A percentile compares a stretch with the other conserved stretches of the same genome.
Evolutionary conservation across 164 flowering plant species (phyloP).

Genomic region (Amborella trichopoda): DNA sequence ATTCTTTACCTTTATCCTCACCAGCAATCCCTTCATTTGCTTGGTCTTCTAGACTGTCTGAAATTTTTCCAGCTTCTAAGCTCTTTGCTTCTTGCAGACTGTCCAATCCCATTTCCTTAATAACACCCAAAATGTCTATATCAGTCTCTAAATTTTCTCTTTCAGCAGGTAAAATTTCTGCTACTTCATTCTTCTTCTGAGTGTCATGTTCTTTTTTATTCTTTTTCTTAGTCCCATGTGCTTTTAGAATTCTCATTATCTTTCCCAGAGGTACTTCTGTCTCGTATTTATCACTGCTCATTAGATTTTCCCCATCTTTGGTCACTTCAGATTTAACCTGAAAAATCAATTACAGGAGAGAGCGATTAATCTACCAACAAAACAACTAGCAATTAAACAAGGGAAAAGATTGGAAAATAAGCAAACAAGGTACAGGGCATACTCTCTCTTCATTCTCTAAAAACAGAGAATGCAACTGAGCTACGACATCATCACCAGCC

Average conservation of each 20-base stretch:
- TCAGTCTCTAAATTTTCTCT: constrained; percentile 29
- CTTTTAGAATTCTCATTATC: constrained; percentile 53
- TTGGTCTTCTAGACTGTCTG: constrained; percentile 29
- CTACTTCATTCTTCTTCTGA: constrained; percentile 39
- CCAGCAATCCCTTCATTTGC: constrained; percentile 17
- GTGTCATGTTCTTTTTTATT: constrained; percentile 47
- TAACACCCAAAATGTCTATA: constrained; percentile 72
- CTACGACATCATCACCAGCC: constrained; percentile 47
- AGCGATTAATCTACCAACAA: too few species aligned
- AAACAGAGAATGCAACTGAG: constrained; percentile 67
- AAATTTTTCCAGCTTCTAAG: constrained; percentile 31
- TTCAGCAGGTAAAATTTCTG: constrained; percentile 21
- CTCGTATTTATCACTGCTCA: constrained; percentile 54
- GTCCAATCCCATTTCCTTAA: constrained; percentile 73
- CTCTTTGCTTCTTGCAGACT: constrained; percentile 24
- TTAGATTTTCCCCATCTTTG: constrained; percentile 27
- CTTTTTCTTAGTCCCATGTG: constrained; percentile 39
- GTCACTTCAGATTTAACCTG: constrained; percentile 34
- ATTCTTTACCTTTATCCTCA: constrained; percentile 7
- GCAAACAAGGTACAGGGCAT: constrained; percentile 9
- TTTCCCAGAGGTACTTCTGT: constrained; percentile 79
- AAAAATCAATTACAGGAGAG: too few species aligned
- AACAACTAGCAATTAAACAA: too few species aligned
- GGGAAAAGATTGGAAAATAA: too few species aligned
- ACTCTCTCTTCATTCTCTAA: constrained; percentile 41